Evolutionary conservation across 441 rosid species (phyloP), one percentile per base, ranked within the genome.

Genomic region (Gossypium gossypioides): DNA sequence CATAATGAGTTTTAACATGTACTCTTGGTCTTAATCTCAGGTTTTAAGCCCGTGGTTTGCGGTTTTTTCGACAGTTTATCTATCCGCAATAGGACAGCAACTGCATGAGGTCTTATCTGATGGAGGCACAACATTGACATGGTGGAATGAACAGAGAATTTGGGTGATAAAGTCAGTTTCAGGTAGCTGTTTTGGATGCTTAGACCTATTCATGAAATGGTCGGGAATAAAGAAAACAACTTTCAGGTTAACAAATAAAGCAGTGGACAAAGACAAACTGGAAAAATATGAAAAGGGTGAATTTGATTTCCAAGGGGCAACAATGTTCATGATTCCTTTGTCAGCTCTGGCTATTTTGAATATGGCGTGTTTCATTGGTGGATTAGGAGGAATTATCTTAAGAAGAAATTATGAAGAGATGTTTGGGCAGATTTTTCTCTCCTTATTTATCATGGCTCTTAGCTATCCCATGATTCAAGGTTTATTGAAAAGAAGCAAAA

Each of bases 391-490:
- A 68, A 24, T 19, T 51, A 16, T 16, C 3, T 6, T 51, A 2
- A 16, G 56, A 51, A 51, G 19, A 16, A 16, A 51, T 51, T 51
- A 51, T 71, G 76, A 72, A 4, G 71, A 67, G 34, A 18, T 79
- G 79, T 52, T 69, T 29, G 58, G 78, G 5, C 86, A 81, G 69
- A 34, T 75, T 21, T 44, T 76, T 15, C 68, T 81, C 6, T 65
- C 83, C 4, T 16, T 64, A 27, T 84, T 71, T 59, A 61, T 81
- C 74, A n/a, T 40, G 2, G 62, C 74, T 68, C 74, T 72, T 66
- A 51, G 56, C 21, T 81, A 75, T 10, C 86, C 84, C 8, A 61
- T 77, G 29, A 59, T 79, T 69, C 82, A 81, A 65, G 86, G 82
- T 4, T 51, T 51, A 6, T 16, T 51, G 56, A 51, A 6, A 51